Evolutionary conservation across 75 land plant species (phyloP).

Genomic region (Gnetum montanum): DNA sequence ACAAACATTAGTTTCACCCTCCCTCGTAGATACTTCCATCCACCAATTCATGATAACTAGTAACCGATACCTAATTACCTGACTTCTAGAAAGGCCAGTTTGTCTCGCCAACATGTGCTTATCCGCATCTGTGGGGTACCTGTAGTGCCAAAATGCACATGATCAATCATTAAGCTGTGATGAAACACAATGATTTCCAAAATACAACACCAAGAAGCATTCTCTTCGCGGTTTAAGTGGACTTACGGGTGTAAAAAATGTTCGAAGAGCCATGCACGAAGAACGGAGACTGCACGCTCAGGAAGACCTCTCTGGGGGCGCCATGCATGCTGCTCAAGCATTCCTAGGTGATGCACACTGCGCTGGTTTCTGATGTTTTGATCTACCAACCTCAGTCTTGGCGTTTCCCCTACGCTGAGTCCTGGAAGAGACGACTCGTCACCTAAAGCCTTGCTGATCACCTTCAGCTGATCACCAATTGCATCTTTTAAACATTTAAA

Average conservation of each 20-base stretch:
- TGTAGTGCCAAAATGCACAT: conserved; percentile 9
- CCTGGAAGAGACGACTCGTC: conserved; percentile 36
- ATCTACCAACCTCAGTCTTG: conserved; percentile 40
- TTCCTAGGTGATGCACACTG: conserved; percentile 18
- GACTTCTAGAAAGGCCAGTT: conserved; percentile 85
- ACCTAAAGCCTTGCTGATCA: conserved; percentile 23
- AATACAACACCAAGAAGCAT: too few relatives aligned
- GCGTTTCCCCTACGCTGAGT: conserved; percentile 17
- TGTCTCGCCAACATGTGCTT: conserved; percentile 85
- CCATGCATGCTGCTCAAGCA: conserved; percentile 65
- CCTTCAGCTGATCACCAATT: conserved; percentile 35
- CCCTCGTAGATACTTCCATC: neutral
- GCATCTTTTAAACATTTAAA: conserved; percentile 48
- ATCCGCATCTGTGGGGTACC: conserved; percentile 92
- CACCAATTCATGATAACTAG: neutral
- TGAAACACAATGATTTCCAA: neutral
- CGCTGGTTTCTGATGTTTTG: conserved; percentile 41
- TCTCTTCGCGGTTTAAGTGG: too few relatives aligned
- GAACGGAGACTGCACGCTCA: conserved; percentile 78
- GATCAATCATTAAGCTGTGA: neutral
- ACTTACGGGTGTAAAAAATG: conserved; percentile 97
- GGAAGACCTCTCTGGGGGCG: conserved; percentile 96
- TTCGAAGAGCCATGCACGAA: conserved; percentile 94
- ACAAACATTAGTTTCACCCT: neutral
- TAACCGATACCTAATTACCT: conserved; percentile 32